Percentiles rank a stretch among this genome's conserved stretches.
Conservation (phyloP, 2,329 filamentous ascomycete genomes). For the Aspergillus sp. region DNA sequence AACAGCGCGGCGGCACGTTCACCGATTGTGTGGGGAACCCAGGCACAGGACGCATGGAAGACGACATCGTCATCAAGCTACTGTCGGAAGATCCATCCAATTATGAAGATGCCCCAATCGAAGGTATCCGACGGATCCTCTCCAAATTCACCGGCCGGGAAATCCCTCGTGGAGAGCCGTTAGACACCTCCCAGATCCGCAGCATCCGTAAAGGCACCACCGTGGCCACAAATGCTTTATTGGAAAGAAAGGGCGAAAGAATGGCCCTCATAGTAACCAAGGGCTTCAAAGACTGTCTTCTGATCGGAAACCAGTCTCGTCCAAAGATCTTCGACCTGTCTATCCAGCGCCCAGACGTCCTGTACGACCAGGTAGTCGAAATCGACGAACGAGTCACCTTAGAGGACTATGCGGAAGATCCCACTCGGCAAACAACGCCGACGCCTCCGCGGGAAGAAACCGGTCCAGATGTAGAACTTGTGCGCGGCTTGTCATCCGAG, state of each 20-base stretch:
- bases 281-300: slow-evolving; percentile 82
- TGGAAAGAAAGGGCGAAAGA: slow-evolving; percentile 86
- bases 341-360: slow-evolving; percentile 80
- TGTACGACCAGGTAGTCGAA: slow-evolving; percentile 85
- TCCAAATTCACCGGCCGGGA: slow-evolving; percentile 67
- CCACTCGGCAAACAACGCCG: slow-evolving; percentile 52
- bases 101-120: slow-evolving; percentile 85
- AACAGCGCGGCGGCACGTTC: slow-evolving; percentile 57
- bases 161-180: slow-evolving; percentile 71
- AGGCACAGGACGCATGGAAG: slow-evolving; percentile 50
- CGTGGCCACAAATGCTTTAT: slow-evolving; percentile 78
- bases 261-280: slow-evolving; percentile 85
- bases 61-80: slow-evolving; percentile 81
- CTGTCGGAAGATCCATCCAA: slow-evolving; percentile 87
- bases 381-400: slow-evolving; percentile 87
- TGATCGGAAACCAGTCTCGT: slow-evolving; percentile 86
- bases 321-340: slow-evolving; percentile 89
- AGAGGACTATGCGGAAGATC: slow-evolving; percentile 61
- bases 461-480: slow-evolving; percentile 39
- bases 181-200: slow-evolving; percentile 62
- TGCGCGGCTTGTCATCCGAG: slow-evolving; percentile 51
- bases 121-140: slow-evolving; percentile 83
- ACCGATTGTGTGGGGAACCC: slow-evolving; percentile 88
- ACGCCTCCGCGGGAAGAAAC: slow-evolving; percentile 45
- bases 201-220: slow-evolving; percentile 93